Percentiles rank a stretch among this genome's conserved stretches.
These are phyloP conservation scores for Tilletia indica DNA, from an alignment of 1,284 basidiomycete genomes.

Conservation along the genomic window DNA sequence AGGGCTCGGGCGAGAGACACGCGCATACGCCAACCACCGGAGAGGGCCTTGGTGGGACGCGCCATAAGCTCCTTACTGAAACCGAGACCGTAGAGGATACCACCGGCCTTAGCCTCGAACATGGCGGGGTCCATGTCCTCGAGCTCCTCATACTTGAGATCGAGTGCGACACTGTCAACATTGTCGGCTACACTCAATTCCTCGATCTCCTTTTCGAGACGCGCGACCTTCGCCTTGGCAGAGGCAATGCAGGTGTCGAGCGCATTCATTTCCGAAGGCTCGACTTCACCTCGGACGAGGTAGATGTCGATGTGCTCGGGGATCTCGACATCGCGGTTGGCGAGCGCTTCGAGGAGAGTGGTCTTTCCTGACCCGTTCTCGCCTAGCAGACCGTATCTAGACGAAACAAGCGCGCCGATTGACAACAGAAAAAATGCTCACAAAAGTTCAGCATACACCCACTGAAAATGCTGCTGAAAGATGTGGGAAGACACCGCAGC, in stretches of 20 bases:
- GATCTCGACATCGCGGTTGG: conserved; percentile 75
- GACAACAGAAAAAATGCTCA: too few species aligned
- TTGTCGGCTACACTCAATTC: conserved; percentile 85
- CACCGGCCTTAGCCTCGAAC: conserved; percentile 92
- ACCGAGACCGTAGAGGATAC: conserved; percentile 93
- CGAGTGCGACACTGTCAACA: conserved; percentile 82
- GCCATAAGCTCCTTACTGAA: conserved; percentile 90
- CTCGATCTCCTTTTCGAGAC: conserved; percentile 90
- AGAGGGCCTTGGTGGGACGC: conserved; percentile 96
- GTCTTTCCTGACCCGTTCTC: conserved; percentile 99
- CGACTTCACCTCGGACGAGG: conserved; percentile 90
- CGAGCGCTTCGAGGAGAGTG: conserved; percentile 57
- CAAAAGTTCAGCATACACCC: too few species aligned
- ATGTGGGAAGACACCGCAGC: too few species aligned
- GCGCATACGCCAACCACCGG: conserved; percentile 98
- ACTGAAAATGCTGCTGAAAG: too few species aligned
- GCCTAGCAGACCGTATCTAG: conserved; percentile 82
- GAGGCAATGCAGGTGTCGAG: conserved; percentile 92
- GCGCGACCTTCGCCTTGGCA: conserved; percentile 90
- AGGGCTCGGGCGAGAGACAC: conserved; percentile 92
- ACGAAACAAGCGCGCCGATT: neutral
- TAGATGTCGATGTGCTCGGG: conserved; percentile 96
- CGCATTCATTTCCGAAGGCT: conserved; percentile 92
- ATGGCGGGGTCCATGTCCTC: conserved; percentile 94
- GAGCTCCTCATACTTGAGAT: conserved; percentile 88